Evolutionary conservation across 805 yeast species (phyloP), one percentile per base, ranked within the genome.

Genomic region (Sugiyamaella chiloensis): DNA sequence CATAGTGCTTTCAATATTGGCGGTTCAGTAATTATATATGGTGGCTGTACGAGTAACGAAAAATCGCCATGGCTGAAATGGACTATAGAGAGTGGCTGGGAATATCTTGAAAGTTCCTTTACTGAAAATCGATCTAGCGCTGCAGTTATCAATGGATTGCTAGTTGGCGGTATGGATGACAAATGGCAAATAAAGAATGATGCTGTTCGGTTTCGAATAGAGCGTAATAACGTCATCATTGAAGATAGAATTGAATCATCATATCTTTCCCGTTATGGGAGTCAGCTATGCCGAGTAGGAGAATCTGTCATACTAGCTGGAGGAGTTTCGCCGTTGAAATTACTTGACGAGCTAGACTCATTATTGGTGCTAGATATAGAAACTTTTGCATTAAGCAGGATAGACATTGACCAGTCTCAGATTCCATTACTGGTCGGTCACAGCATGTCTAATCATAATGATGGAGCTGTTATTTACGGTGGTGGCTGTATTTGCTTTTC

Each of bases 401-500:
- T 37, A 6, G 16, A 24, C 12, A 36, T 49, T 6, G 51, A 43
- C 8, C 30, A 24, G 24, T 44, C 58, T 14, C 51, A 63, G 0
- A 57, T 66, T 1, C 76, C 80, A 1, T 66, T 82, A 47, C 63
- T 82, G 7, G 72, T 79, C 7, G 89, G 89, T 1, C 75, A 75
- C 52, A 76, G 73, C 29, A 46, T 75, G 20, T 61, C 67, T 9
- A 59, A 61, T 2, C 30, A 62, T 5, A 53, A 53, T 4, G 34
- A 37, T 11, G 20, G 37, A 4, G 17, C 61, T 5, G 45, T 65
- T 17, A 39, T 64, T 2, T 53, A 78, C 36, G 85, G 82, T 6
- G 91, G 95, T 2, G 95, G 95, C 2, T 90, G 85, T 0, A 87
- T 85, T 1, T 86, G 95, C 60, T 86, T 83, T 54, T 84, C 90